Base-by-base conservation (phyloP, 345 rosid genomes). In the Dimocarpus longan region DNA sequence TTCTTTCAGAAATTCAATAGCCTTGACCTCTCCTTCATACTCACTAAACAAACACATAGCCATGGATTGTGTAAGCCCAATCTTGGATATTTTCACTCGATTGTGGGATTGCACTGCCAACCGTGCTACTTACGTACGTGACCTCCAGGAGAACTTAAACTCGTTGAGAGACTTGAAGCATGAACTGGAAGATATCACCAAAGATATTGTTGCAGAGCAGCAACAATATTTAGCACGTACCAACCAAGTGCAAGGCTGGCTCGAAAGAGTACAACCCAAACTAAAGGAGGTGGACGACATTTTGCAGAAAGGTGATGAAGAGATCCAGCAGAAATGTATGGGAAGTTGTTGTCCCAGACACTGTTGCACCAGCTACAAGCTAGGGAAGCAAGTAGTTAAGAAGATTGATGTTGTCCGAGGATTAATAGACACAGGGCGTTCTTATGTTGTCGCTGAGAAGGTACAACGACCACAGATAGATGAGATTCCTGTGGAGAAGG, bases 211-310 rank as follows among this genome's bases (percentile, higher is more conserved):
- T 32, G 37, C 37, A 32, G 37, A 32, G 37, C 19, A 43, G 24
- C 60, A 44, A 15, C 59, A 13, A 5, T 50, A 16, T 16, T 8
- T 7, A 10, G 44, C 8, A 12, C 26, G 69, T 10, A 44, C 19
- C 5, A 74, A 63, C 22, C 9, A 11, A 60, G 68, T 74, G n/a
- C 13, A 24, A 37, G 54, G 65, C n/a, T 73, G 76, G 76, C 12
- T 39, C 19, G 5, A 59, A 12, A 42, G 56, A 0, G 56, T 60
- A 15, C 54, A 73, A 73, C 15, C 1, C 3, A 11, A 8, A 44
- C 5, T 39, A 12, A 21, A 6, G 10, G 67, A 74, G 44, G 37
- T 32, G 37, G 37, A 32, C 37, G 37, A 32, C 37, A 32, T 32
- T 32, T 32, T 32, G 37, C 37, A 32, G 37, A 32, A 32, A 32